Conservation (phyloP, 2,329 filamentous ascomycete genomes). For the Neocatenulostroma microsporum region DNA sequence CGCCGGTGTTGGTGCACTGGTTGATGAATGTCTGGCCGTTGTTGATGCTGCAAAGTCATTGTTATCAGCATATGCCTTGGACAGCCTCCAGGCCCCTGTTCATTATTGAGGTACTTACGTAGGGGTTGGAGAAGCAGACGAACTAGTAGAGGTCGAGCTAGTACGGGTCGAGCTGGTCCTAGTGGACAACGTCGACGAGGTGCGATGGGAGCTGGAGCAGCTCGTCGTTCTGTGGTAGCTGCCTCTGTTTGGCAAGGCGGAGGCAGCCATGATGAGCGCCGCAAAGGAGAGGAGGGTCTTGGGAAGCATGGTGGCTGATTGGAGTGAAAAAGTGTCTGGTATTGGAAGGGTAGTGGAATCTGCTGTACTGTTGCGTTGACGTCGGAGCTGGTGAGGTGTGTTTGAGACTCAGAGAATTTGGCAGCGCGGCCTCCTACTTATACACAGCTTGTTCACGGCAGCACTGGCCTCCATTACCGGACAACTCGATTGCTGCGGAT, state of each 20-base stretch:
- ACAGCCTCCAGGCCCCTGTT: neutral
- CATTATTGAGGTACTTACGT: neutral
- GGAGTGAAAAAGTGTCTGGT: too few relatives aligned
- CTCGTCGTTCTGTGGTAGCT: neutral
- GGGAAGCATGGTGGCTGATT: too few relatives aligned
- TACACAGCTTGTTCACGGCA: too few relatives aligned
- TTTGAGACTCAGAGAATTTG: too few relatives aligned
- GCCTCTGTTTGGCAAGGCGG: neutral
- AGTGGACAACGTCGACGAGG: neutral
- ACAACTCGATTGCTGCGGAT: too few relatives aligned
- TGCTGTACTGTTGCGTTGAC: too few relatives aligned
- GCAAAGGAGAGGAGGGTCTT: neutral
- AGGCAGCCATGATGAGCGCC: neutral
- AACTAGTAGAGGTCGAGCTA: neutral
- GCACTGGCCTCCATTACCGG: too few relatives aligned
- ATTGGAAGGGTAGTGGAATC: too few relatives aligned
- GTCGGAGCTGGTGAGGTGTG: too few relatives aligned
- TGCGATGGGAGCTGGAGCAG: neutral
- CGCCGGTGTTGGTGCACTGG: slow-evolving; percentile 9
- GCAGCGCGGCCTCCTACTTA: too few relatives aligned
- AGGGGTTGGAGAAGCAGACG: neutral
- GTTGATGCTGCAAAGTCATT: slow-evolving; percentile 3
- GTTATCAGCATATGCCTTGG: slow-evolving; percentile 2
- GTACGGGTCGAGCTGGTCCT: neutral
- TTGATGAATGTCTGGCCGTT: slow-evolving; percentile 11